These are phyloP conservation scores for Cryptococcus sp. DNA, from an alignment of 1,284 basidiomycete genomes.

Conservation along the genomic window DNA sequence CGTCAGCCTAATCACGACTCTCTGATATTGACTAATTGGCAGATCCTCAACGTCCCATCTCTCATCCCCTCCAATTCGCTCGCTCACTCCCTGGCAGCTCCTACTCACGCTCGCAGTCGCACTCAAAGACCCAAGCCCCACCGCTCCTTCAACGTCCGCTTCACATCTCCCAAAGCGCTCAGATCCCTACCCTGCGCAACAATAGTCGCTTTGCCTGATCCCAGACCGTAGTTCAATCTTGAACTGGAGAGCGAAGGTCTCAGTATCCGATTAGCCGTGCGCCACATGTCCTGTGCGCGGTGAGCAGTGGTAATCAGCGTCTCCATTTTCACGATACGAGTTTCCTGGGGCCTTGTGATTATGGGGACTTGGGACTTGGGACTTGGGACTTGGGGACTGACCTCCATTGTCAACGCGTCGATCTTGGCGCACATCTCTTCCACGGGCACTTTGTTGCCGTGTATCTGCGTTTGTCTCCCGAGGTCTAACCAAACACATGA, in stretches of 20 bases:
- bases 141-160: slow-evolving; percentile 38
- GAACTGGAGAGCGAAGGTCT: slow-evolving; percentile 31
- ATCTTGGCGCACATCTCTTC: slow-evolving; percentile 91
- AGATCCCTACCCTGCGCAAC: slow-evolving; percentile 53
- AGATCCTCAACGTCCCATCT: too few species aligned
- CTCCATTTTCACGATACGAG: too few species aligned
- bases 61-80: not conserved
- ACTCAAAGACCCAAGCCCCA: slow-evolving; percentile 46
- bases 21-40: too few species aligned
- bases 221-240: slow-evolving; percentile 48
- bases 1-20: too few species aligned
- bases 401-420: slow-evolving; percentile 73
- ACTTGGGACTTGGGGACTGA: slow-evolving; percentile 57
- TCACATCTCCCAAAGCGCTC: slow-evolving; percentile 47
- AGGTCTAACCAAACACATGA: slow-evolving; percentile 50
- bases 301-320: not conserved
- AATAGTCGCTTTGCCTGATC: slow-evolving; percentile 55
- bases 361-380: not conserved
- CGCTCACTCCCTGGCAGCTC: not conserved
- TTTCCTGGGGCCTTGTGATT: not conserved
- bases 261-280: slow-evolving; percentile 49
- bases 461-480: slow-evolving; percentile 79
- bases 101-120: not conserved
- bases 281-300: slow-evolving; percentile 41
- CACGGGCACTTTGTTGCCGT: slow-evolving; percentile 81